Base-by-base conservation (phyloP, 441 rosid species). In the Brassica balearica region DNA sequence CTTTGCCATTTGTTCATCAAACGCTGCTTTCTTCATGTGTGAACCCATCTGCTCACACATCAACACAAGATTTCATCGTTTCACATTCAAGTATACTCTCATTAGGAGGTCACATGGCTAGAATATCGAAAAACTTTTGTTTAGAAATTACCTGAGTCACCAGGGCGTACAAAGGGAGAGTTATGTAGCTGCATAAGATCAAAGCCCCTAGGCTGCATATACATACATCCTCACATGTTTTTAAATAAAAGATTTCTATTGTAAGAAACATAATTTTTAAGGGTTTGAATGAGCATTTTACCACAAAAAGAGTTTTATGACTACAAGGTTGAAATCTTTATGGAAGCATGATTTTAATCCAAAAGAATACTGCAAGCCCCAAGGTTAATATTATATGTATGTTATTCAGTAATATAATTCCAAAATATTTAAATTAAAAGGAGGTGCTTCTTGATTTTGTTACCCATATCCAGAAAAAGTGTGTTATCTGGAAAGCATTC, bases 401-500 rank as follows among this genome's bases (percentile, higher is more conserved):
- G 9, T 11, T 14, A 38, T 11, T 65, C 2, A 11, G 7, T 20
- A 23, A 34, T 32, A 34, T 32, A 8, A 14, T 8, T 14, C 8
- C 2, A 5, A n/a, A 43, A 15, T 4, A 20, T 56, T 1, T 1
- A 51, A 55, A 12, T 7, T 2, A 17, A 65, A 7, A 64, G 10
- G 7, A 36, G 1, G 66, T 9, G 43, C 2, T 66, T 64, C 15
- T 14, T 41, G 53, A 25, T 20, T 60, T 0, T 64, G 73, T 80
- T 86, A 92, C 95, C 95, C 90, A 90, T 69, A 92, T 88, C 97
- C 97, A 90, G 46, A 91, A 88, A 85, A 92, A 90, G 80, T 89
- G 90, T 69, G 97, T 90, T 73, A 92, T 71, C 65, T 92, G 95
- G 74, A 92, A 90, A 20, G 97, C 91, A 77, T 92, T 92, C 95